Conservation (phyloP, 805 yeast genomes). For the Candida schatavii region DNA sequence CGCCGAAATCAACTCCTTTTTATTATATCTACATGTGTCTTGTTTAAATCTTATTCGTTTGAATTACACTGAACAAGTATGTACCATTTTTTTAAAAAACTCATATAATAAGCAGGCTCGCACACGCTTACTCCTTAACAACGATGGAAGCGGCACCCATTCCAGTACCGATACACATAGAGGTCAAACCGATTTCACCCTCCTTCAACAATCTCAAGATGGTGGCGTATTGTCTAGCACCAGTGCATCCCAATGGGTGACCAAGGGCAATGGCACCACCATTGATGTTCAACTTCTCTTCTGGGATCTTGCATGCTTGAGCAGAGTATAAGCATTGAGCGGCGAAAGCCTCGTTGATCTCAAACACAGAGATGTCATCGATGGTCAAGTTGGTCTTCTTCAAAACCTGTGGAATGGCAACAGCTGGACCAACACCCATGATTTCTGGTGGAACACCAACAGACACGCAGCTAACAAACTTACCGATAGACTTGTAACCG, state of each 20-base stretch:
- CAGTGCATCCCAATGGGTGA: conserved; percentile 68
- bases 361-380: conserved; percentile 72
- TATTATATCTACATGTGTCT: too few relatives aligned
- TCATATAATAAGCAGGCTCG: too few relatives aligned
- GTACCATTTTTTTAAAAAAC: too few relatives aligned
- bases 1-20: too few relatives aligned
- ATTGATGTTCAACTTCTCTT: conserved; percentile 74
- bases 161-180: conserved; percentile 98
- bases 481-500: conserved; percentile 71
- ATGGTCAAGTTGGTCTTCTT: conserved; percentile 56
- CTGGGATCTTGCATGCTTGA: conserved; percentile 58
- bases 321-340: conserved; percentile 86
- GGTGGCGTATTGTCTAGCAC: conserved; percentile 92
- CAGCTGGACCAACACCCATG: conserved; percentile 98
- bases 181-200: conserved; percentile 85
- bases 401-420: conserved; percentile 85
- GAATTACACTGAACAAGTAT: too few relatives aligned
- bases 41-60: too few relatives aligned
- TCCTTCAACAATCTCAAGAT: conserved; percentile 72
- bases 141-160: conserved; percentile 96
- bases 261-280: conserved; percentile 98
- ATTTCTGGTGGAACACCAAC: conserved; percentile 97
- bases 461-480: conserved; percentile 71
- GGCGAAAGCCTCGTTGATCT: conserved; percentile 96
- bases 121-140: conserved; percentile 67